Evolutionary conservation across 805 yeast species (phyloP), one percentile per base, ranked within the genome.

Genomic region (Pichia heedii): DNA sequence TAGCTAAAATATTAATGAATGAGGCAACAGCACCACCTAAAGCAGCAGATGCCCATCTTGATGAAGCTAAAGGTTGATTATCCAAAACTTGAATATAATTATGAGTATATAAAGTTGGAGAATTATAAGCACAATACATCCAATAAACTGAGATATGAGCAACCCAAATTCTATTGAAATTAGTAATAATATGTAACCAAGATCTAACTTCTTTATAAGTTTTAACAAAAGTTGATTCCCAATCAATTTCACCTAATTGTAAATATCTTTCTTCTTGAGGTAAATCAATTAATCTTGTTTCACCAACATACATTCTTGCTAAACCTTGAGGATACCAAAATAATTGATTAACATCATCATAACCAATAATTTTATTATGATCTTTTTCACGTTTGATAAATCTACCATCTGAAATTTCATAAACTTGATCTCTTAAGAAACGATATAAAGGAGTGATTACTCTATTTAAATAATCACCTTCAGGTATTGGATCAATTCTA

Each of bases 301-400:
- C 97, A 61, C 84, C 93, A 57, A 90, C 77, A 40, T 82, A 76
- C 56, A 93, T 89, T 67, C 93, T 82, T 47, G 94, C 81, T 52
- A 93, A 84, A 74, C 98, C 99, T 69, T 94, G 97, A 39, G 97
- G 97, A 68, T 94, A 93, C 99, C 99, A 93, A 70, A 94, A 93
- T 56, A 93, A 75, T 73, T 93, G 99, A 67, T 93, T 93, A 48
- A 93, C 95, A 72, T 93, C 99, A 71, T 93, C 99, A 65, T 93
- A 93, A 65, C 98, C 94, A 57, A 84, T 75, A 50, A 84, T 70
- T 52, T 78, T 70, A 67, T 81, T 81, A 66, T 84, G 95, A 63
- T 84, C 95, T 60, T 70, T 79, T 70, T 84, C 93, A 69, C 95
- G 81, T 65, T 84, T 84, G 48, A 84, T 81, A 54, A 75, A 84